These are phyloP conservation scores for Porcisia deanei DNA, from an alignment of 208 protist species.

Conservation along the genomic window DNA sequence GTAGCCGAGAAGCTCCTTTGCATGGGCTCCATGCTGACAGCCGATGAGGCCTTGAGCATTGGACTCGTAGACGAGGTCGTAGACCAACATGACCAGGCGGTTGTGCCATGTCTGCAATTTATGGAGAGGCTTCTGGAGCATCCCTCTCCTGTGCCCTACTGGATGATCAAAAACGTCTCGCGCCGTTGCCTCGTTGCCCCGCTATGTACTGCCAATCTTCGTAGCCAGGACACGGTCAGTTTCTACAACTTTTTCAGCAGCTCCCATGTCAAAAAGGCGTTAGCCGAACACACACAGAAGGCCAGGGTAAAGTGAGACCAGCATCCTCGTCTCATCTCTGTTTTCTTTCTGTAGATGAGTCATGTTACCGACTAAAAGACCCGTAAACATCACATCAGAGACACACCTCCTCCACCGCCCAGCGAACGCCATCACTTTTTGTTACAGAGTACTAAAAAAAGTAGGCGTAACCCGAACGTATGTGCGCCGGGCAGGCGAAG, in stretches of 20 bases:
- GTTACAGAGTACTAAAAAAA: too few relatives aligned
- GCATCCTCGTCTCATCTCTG: neutral
- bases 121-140: constrained; percentile 54
- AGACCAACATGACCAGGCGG: constrained; percentile 48
- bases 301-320: neutral
- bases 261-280: constrained; percentile 34
- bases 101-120: constrained; percentile 59
- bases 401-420: too few relatives aligned
- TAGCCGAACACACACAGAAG: constrained; percentile 16
- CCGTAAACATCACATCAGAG: neutral
- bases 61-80: constrained; percentile 81
- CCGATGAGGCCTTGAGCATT: constrained; percentile 44
- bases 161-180: constrained; percentile 64
- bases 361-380: neutral
- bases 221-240: constrained; percentile 49
- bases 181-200: constrained; percentile 50
- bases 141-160: constrained; percentile 56
- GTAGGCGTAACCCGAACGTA: too few relatives aligned
- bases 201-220: constrained; percentile 51
- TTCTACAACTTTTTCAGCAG: constrained; percentile 61
- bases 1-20: constrained; percentile 58
- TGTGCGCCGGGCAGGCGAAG: too few relatives aligned
- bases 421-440: too few relatives aligned
- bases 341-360: neutral
- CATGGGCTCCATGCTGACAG: constrained; percentile 42